Percentiles rank a stretch among this genome's conserved stretches.
phyloP scores from a whole-genome alignment of 495 filamentous ascomycete genomes.

The Neurospora sp. region DNA sequence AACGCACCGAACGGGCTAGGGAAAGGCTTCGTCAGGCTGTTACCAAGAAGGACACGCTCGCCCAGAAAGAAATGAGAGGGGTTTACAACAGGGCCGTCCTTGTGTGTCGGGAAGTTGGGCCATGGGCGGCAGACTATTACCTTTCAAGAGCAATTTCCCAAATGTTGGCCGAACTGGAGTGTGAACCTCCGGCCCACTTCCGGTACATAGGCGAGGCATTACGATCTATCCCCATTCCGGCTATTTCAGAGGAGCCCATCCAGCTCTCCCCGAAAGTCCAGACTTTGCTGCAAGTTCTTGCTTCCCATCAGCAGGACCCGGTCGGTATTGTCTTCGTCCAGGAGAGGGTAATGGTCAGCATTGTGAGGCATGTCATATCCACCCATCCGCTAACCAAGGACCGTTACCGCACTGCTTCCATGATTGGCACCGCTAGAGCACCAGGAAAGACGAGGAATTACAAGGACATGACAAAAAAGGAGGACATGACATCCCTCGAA shows the following conservation, averaged over 20 bases:
- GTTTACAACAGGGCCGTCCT: slow-evolving; percentile 40
- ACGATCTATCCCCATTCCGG: slow-evolving; percentile 27
- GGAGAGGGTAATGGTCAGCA: slow-evolving; percentile 57
- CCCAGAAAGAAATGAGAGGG: slow-evolving; percentile 49
- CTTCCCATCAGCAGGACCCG: slow-evolving; percentile 34
- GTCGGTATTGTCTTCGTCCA: slow-evolving; percentile 72
- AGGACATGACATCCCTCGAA: slow-evolving; percentile 49
- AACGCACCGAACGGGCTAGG: slow-evolving; percentile 25
- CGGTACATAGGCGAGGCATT: slow-evolving; percentile 49
- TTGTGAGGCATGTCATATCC: slow-evolving; percentile 56
- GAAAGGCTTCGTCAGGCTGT: slow-evolving; percentile 38
- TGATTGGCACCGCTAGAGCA: slow-evolving; percentile 60
- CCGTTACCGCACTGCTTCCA: slow-evolving; percentile 51
- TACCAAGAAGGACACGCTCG: slow-evolving; percentile 48
- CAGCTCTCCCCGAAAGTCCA: slow-evolving; percentile 44
- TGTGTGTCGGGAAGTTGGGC: slow-evolving; percentile 58
- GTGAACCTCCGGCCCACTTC: slow-evolving; percentile 15
- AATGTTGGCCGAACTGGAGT: slow-evolving; percentile 20
- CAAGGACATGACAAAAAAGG: slow-evolving; percentile 47
- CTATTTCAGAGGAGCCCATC: slow-evolving; percentile 12
- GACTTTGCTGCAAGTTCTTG: slow-evolving; percentile 42
- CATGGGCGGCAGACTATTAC: slow-evolving; percentile 64
- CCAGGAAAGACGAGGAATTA: slow-evolving; percentile 40
- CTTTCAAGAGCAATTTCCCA: slow-evolving; percentile 46
- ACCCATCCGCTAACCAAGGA: slow-evolving; percentile 45